These are phyloP conservation scores for Trametes villosa DNA, from an alignment of 768 basidiomycete species.

Conservation along the genomic window DNA sequence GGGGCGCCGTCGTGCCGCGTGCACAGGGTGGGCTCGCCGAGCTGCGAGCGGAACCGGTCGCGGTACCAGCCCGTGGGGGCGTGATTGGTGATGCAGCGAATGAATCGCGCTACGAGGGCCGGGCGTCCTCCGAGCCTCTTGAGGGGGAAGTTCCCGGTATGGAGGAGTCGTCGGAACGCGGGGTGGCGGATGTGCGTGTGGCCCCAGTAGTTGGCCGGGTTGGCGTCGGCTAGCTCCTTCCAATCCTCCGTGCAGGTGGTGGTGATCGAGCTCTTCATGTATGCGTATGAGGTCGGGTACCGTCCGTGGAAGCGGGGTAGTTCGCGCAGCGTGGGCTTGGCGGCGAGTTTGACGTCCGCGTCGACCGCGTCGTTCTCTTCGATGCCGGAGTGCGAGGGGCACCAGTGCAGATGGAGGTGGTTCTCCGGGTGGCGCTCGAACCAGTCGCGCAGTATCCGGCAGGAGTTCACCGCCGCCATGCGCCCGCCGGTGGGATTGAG, in stretches of 20 bases:
- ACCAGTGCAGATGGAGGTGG: background rate
- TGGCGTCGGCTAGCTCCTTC: background rate
- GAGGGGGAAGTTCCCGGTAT: background rate
- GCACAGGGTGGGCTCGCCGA: background rate
- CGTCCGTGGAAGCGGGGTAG: too few relatives aligned
- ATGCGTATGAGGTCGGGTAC: background rate
- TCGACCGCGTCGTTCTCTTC: background rate
- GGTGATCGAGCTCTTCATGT: too few relatives aligned
- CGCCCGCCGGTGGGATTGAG: background rate
- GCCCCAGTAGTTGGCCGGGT: too few relatives aligned
- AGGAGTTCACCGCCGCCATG: background rate
- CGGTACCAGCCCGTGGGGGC: background rate
- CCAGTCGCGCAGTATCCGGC: background rate
- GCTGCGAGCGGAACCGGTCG: conserved; percentile 1
- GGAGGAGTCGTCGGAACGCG: background rate
- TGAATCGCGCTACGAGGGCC: background rate
- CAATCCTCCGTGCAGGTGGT: background rate
- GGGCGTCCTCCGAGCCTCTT: background rate
- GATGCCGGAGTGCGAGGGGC: background rate
- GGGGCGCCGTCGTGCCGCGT: background rate
- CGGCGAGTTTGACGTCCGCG: background rate
- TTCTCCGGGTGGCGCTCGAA: background rate
- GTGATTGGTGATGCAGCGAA: conserved; percentile 1
- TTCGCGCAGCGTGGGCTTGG: background rate
- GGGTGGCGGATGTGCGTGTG: background rate